Evolutionary conservation across 495 filamentous ascomycete genomes (phyloP).

Genomic region (Lindgomyces ingoldianus): DNA sequence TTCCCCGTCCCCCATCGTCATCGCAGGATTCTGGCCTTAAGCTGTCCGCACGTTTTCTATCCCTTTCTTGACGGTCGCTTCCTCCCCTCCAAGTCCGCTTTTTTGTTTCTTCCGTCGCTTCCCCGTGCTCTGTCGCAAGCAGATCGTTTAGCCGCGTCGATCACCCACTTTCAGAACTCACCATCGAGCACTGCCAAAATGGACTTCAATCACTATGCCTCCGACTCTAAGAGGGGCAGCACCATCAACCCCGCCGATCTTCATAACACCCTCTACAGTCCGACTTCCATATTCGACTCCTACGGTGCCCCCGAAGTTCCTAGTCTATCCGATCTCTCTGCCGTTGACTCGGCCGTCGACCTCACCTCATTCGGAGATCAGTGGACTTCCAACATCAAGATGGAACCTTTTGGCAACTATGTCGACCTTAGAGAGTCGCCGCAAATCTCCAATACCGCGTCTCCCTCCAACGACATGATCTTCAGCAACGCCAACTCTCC

Average conservation of each 20-base stretch:
- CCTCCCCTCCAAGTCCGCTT: neutral
- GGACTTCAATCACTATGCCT: neutral
- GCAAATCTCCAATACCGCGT: constrained; percentile 8
- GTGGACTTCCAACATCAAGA: neutral
- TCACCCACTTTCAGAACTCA: neutral
- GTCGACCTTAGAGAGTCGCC: neutral
- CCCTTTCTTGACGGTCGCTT: constrained; percentile 4
- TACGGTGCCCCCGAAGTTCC: neutral
- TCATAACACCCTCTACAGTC: constrained; percentile 1
- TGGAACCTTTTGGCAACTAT: constrained; percentile 1
- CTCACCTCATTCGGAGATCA: constrained; percentile 6
- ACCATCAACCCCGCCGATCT: constrained; percentile 24
- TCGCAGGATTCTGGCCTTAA: too few species aligned
- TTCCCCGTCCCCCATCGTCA: too few species aligned
- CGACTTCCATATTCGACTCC: neutral
- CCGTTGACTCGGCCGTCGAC: constrained; percentile 17
- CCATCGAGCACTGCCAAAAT: neutral
- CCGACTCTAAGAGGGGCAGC: neutral
- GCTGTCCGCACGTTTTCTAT: too few species aligned
- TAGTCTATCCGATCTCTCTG: neutral
- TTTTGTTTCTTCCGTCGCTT: neutral
- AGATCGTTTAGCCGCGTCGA: neutral
- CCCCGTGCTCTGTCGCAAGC: neutral
- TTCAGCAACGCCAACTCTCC: constrained; percentile 32
- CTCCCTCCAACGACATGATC: constrained; percentile 17